phyloP scores from a whole-genome alignment of 148 eudicot species.

The Cornus suecica region DNA sequence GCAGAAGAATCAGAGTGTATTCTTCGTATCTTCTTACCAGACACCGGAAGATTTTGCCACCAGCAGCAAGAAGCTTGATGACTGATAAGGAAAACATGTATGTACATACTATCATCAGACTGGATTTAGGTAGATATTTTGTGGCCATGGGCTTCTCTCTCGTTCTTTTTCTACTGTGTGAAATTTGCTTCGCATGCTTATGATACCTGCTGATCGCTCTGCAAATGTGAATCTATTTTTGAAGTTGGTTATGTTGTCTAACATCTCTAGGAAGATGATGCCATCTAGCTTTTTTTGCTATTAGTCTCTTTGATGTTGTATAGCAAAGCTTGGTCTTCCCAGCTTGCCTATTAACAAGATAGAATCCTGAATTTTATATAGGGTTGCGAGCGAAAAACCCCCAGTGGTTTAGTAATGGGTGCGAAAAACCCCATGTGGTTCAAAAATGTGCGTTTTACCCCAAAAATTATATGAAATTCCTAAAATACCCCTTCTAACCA shows the following conservation, averaged over 20 bases:
- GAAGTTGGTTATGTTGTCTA: background rate
- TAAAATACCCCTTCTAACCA: too few relatives aligned
- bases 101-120: background rate
- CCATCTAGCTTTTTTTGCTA: too few relatives aligned
- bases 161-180: background rate
- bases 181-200: background rate
- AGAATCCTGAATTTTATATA: background rate
- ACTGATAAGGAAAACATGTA: constrained; percentile 14
- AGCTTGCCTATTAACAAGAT: background rate
- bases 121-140: background rate
- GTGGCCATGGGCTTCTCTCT: background rate
- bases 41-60: constrained; percentile 18
- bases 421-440: too few relatives aligned
- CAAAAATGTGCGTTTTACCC: too few relatives aligned
- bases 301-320: too few relatives aligned
- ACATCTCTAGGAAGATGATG: too few relatives aligned
- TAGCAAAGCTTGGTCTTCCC: background rate
- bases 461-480: too few relatives aligned
- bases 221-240: background rate
- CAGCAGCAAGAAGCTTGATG: constrained; percentile 19
- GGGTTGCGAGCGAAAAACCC: too few relatives aligned
- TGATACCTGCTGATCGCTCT: background rate
- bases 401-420: too few relatives aligned
- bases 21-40: constrained; percentile 48
- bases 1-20: constrained; percentile 46